These are phyloP conservation scores for Debaryomycetaceae sp. DNA, from an alignment of 1,139 yeast species.

Conservation along the genomic window DNA sequence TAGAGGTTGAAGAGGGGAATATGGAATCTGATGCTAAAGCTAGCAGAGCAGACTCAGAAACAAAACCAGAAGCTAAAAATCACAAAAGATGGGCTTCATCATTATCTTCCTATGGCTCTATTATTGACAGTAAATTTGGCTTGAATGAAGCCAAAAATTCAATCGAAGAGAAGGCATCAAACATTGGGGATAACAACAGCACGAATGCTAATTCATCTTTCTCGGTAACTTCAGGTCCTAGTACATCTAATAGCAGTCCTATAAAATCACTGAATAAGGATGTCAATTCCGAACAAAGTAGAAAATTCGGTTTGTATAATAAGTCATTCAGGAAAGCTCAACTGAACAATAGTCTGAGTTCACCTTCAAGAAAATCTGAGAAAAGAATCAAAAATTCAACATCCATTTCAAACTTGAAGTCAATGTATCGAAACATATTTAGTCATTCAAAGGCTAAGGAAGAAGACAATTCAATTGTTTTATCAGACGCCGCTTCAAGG, in stretches of 20 bases:
- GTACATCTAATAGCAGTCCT: conserved; percentile 75
- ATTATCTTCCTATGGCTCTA: background rate
- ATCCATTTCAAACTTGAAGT: conserved; percentile 11
- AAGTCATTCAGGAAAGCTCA: background rate
- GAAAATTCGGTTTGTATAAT: background rate
- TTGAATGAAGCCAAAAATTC: background rate
- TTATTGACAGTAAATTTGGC: background rate
- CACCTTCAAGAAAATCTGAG: background rate
- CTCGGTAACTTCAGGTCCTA: background rate
- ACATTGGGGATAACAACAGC: background rate
- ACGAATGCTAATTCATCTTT: background rate
- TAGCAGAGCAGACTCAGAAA: background rate
- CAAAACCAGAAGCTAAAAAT: background rate
- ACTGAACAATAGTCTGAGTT: background rate
- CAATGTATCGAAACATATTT: conserved; percentile 8
- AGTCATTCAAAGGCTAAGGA: background rate
- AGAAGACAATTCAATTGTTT: background rate
- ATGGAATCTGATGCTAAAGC: background rate
- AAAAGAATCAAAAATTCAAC: conserved; percentile 6
- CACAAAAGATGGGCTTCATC: background rate
- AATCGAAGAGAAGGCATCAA: background rate
- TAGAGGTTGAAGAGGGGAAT: background rate
- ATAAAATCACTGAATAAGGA: conserved; percentile 72
- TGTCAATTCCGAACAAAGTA: conserved; percentile 18
- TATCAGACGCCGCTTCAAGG: background rate